Evolutionary conservation across 2,329 filamentous ascomycete species (phyloP).

Genomic region (Monosporascus ibericus): DNA sequence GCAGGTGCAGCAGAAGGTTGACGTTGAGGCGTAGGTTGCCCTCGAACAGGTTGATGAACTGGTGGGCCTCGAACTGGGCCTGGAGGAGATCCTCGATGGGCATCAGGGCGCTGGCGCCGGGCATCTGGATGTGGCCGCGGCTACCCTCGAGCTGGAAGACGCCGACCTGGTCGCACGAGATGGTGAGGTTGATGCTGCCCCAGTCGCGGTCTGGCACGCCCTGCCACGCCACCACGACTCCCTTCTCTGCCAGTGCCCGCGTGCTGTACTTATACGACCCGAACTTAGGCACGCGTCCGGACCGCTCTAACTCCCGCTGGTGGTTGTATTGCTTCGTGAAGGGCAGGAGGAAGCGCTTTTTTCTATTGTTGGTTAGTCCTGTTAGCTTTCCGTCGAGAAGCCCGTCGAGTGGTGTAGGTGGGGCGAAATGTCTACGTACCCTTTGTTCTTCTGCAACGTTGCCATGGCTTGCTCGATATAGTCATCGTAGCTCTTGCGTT

Average conservation of each 20-base stretch:
- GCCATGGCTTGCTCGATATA: conserved; percentile 99
- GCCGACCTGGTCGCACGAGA: conserved; percentile 89
- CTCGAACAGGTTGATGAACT: conserved; percentile 94
- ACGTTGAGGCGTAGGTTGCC: conserved; percentile 83
- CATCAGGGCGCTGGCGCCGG: conserved; percentile 81
- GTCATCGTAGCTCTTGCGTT: conserved; percentile 96
- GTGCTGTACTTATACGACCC: conserved; percentile 97
- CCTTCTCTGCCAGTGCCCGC: conserved; percentile 82
- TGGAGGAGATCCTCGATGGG: conserved; percentile 90
- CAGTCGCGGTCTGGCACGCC: conserved; percentile 78
- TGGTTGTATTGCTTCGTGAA: conserved; percentile 99
- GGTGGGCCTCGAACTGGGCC: conserved; percentile 93
- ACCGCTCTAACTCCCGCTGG: conserved; percentile 87
- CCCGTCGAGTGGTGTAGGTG: neutral
- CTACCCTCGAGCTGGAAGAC: conserved; percentile 90
- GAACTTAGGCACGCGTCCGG: conserved; percentile 92
- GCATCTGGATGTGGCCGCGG: conserved; percentile 90
- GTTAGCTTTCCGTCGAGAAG: conserved; percentile 14
- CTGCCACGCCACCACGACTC: conserved; percentile 86
- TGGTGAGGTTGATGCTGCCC: conserved; percentile 89
- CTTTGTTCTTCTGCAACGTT: conserved; percentile 94
- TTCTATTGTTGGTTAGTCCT: conserved; percentile 39
- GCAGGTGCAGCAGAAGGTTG: conserved; percentile 89
- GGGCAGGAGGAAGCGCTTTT: conserved; percentile 88
- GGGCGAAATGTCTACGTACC: conserved; percentile 40